Evolutionary conservation across 1,139 yeast species (phyloP).

Genomic region (Geotrichum restrictum): DNA sequence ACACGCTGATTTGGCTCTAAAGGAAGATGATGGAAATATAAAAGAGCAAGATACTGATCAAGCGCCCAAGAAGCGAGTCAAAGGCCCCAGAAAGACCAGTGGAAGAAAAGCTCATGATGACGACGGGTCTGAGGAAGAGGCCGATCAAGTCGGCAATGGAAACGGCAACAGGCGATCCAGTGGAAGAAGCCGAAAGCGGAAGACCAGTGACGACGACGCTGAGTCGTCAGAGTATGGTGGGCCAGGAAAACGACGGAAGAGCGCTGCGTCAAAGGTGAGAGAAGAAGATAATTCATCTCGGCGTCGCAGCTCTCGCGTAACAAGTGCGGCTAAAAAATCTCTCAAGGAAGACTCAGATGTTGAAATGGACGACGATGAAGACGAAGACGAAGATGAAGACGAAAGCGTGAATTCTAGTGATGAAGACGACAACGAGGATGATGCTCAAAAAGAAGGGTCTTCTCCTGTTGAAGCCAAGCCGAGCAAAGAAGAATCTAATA

Average conservation of each 20-base stretch:
- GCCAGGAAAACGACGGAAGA: slow-evolving; percentile 1
- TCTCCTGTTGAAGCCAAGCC: slow-evolving; percentile 1
- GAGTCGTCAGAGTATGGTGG: slow-evolving; percentile 1
- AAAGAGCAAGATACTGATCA: slow-evolving; percentile 5
- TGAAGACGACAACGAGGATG: slow-evolving; percentile 20
- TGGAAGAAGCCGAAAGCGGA: slow-evolving; percentile 1
- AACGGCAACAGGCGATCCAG: background rate
- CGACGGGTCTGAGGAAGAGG: slow-evolving; percentile 5
- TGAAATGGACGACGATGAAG: slow-evolving; percentile 27
- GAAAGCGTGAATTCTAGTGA: slow-evolving; percentile 29
- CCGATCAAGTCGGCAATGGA: background rate
- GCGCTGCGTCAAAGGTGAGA: background rate
- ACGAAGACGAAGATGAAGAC: slow-evolving; percentile 27
- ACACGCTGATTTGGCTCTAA: slow-evolving; percentile 8
- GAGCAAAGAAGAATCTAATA: background rate
- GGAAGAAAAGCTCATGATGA: background rate
- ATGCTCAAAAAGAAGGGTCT: background rate
- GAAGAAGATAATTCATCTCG: background rate
- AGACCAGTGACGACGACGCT: slow-evolving; percentile 1
- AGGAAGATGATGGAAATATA: background rate
- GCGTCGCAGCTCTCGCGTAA: slow-evolving; percentile 10
- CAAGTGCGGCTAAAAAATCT: slow-evolving; percentile 5
- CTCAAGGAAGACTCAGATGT: slow-evolving; percentile 24
- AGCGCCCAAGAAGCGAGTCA: background rate
- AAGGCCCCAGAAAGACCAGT: slow-evolving; percentile 3